Percentiles rank a stretch among this genome's conserved stretches.
Evolutionary conservation across 495 filamentous ascomycete species (phyloP).

Genomic region (Xylaria bambusicola): DNA sequence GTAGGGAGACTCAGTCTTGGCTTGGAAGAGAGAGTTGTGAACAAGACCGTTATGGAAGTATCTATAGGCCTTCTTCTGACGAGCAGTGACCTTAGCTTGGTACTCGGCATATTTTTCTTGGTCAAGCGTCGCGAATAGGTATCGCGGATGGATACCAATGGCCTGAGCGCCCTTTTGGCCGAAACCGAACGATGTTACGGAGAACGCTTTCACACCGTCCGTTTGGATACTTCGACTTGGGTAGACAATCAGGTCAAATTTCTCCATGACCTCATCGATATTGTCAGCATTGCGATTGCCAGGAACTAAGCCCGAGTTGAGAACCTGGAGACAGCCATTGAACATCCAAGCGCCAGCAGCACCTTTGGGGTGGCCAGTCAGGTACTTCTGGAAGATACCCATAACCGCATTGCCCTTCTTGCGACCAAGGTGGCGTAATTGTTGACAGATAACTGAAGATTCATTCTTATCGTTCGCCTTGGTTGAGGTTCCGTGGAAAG

Average conservation of each 20-base stretch:
- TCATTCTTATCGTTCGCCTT: constrained; percentile 99
- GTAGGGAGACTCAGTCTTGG: constrained; percentile 90
- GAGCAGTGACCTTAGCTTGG: constrained; percentile 80
- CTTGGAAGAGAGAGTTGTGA: constrained; percentile 95
- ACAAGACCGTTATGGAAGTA: constrained; percentile 97
- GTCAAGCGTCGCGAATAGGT: constrained; percentile 93
- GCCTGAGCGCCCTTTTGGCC: constrained; percentile 98
- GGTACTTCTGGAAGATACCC: constrained; percentile 99
- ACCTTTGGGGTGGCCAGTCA: constrained; percentile 98
- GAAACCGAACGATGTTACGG: constrained; percentile 98
- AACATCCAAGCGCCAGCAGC: constrained; percentile 99
- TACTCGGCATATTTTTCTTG: constrained; percentile 79
- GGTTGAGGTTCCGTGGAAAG: constrained; percentile 98
- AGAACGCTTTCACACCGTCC: constrained; percentile 97
- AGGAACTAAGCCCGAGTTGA: constrained; percentile 90
- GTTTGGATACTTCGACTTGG: constrained; percentile 94
- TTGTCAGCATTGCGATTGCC: constrained; percentile 99
- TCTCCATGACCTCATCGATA: constrained; percentile 90
- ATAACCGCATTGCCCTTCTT: constrained; percentile 94
- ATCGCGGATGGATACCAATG: constrained; percentile 94
- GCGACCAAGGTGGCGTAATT: constrained; percentile 91
- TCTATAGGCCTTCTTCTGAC: constrained; percentile 97
- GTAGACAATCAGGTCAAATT: constrained; percentile 97
- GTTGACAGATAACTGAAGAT: constrained; percentile 95
- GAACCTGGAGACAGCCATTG: constrained; percentile 93